Evolutionary conservation across 2,329 filamentous ascomycete genomes (phyloP).

Genomic region (Parastagonospora avenae): DNA sequence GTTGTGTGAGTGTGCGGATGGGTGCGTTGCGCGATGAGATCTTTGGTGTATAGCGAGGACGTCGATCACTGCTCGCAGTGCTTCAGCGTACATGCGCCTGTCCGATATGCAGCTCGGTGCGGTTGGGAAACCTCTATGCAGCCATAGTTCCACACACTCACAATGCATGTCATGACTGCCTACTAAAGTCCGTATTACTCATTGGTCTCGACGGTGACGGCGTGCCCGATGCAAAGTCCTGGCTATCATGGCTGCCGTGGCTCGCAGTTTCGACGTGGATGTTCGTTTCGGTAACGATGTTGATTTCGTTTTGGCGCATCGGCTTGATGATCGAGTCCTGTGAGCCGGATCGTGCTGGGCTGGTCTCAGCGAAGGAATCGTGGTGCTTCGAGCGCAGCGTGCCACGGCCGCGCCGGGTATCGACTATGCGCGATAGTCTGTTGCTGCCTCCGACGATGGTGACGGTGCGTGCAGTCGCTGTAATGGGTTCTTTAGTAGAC

Average conservation of each 20-base stretch:
- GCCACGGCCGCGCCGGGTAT: conserved; percentile 29
- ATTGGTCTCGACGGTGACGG: conserved; percentile 13
- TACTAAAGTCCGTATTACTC: conserved; percentile 2
- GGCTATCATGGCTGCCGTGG: not conserved
- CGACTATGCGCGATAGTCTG: conserved; percentile 35
- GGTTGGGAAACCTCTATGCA: no score
- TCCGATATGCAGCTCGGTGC: no score
- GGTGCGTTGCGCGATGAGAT: no score
- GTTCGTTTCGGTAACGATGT: conserved; percentile 41
- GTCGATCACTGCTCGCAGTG: no score
- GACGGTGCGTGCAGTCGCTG: conserved; percentile 33
- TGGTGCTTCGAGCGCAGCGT: conserved; percentile 14
- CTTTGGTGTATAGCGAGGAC: no score
- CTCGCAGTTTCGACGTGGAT: conserved; percentile 37
- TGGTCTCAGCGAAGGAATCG: conserved; percentile 25
- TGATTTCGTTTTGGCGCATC: conserved; percentile 20
- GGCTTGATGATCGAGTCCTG: conserved; percentile 43
- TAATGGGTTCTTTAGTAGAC: conserved; percentile 27
- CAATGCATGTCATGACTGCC: conserved; percentile 3
- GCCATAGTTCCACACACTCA: not conserved
- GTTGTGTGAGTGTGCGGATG: no score
- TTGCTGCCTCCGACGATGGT: conserved; percentile 44
- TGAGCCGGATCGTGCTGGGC: conserved; percentile 34
- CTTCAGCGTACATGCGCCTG: no score
- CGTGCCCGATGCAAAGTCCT: conserved; percentile 1